Evolutionary conservation across 176 grass and related monocot genomes (phyloP).

Genomic region (Eleusine indica): DNA sequence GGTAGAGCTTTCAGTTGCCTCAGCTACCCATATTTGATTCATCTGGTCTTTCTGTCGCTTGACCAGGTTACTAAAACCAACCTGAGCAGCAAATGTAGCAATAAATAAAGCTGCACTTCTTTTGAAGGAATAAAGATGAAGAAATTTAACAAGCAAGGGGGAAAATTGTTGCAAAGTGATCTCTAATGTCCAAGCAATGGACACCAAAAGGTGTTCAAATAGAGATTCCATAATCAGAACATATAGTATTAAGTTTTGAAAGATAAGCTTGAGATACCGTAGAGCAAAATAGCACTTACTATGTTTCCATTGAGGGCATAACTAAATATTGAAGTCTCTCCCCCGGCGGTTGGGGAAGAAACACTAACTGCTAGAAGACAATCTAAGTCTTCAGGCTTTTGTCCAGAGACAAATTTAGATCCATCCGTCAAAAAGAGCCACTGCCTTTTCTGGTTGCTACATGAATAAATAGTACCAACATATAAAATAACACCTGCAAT

Average conservation of each 20-base stretch:
- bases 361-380: conserved; percentile 78
- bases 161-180: neutral
- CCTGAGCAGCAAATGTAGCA: conserved; percentile 50
- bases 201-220: conserved; percentile 14
- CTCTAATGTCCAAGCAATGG: conserved; percentile 1
- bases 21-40: conserved; percentile 81
- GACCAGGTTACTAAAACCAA: conserved; percentile 91
- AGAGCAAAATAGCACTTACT: conserved; percentile 54
- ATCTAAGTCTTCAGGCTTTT: conserved; percentile 49
- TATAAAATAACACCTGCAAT: conserved; percentile 76
- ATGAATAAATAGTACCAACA: conserved; percentile 75
- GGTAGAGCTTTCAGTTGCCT: conserved; percentile 72
- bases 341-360: conserved; percentile 49
- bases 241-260: conserved; percentile 1
- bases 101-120: conserved; percentile 26
- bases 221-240: conserved; percentile 21
- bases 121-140: conserved; percentile 38
- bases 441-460: conserved; percentile 70
- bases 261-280: conserved; percentile 10
- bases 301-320: conserved; percentile 58
- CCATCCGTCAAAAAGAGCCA: conserved; percentile 93
- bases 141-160: conserved; percentile 1
- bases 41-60: conserved; percentile 81
- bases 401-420: conserved; percentile 49
- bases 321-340: conserved; percentile 71